Base-by-base conservation (phyloP, 768 basidiomycete species). In the Auriculariales sp. region DNA sequence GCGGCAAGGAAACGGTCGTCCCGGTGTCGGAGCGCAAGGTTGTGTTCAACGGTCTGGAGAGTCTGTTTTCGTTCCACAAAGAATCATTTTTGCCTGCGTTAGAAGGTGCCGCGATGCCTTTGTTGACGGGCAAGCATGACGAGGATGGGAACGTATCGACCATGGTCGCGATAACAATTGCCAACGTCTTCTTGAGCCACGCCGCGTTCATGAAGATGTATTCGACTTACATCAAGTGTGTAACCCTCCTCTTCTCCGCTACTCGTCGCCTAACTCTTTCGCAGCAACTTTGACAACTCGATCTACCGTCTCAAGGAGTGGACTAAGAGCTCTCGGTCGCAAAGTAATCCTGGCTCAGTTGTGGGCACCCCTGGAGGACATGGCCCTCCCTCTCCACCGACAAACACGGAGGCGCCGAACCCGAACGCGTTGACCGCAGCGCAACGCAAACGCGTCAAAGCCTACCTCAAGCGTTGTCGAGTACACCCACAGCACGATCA, bases 201-300 rank as follows among this genome's bases (percentile, higher is more conserved):
- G 88, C 91, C 28, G 91, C 94, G 3, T 97, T 97, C 70, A 90
- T 99, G 88, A 88, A 73, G 68, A 97, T 98, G 85, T 99, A 99
- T 63, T 92, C 91, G 28, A 86, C 84, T 36, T 99, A 97, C 62
- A 94, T 94, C 72, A 97, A 98, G 89, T 91, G 62, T 61, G 83
- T 66, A 32, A 46, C 31, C 2, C 7, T 50, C 47, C n/a, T n/a
- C 45, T 54, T 52, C 7, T 51, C 32, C 46, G 30, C 46, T 46
- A 36, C 49, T 33, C 50, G 48, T 30, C 15, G 49, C 27, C 28
- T 24, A 29, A 25, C 42, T 51, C 28, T 39, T 27, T 42, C 54
- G 30, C 57, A 92, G 89, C 66, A 93, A 94, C 64, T 98, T 97
- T 63, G 93, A 98, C 62, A 89, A 81, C 61, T 86, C 91, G 2